Evolutionary conservation across 805 yeast genomes (phyloP).

Genomic region (Hanseniaspora mollemarum): DNA sequence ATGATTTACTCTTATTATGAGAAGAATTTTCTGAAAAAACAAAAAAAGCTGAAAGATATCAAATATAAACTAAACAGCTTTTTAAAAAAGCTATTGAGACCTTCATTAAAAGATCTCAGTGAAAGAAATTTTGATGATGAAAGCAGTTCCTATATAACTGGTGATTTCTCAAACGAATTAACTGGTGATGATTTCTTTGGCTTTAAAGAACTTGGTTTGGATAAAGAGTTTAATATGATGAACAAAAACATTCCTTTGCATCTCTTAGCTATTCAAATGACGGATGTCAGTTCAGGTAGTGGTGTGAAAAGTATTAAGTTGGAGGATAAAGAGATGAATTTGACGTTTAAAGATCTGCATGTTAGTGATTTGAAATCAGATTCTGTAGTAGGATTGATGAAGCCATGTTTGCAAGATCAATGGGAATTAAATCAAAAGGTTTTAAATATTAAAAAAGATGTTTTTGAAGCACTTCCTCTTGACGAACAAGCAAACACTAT

Average conservation of each 20-base stretch:
- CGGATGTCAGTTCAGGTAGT: slow-evolving; percentile 58
- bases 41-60: slow-evolving; percentile 56
- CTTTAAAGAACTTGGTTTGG: slow-evolving; percentile 84
- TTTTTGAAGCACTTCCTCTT: slow-evolving; percentile 27
- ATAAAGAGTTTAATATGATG: slow-evolving; percentile 76
- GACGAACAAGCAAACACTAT: slow-evolving; percentile 33
- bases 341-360: slow-evolving; percentile 40
- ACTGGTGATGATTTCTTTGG: slow-evolving; percentile 96
- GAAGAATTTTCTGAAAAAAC: slow-evolving; percentile 60
- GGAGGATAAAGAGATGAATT: slow-evolving; percentile 55
- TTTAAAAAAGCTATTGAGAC: slow-evolving; percentile 71
- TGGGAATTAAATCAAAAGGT: slow-evolving; percentile 35
- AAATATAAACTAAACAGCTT: slow-evolving; percentile 55
- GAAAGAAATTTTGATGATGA: slow-evolving; percentile 78
- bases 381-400: slow-evolving; percentile 45
- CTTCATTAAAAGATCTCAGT: slow-evolving; percentile 56
- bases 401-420: slow-evolving; percentile 41
- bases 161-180: slow-evolving; percentile 83
- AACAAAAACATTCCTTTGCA: slow-evolving; percentile 84
- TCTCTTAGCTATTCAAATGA: slow-evolving; percentile 44
- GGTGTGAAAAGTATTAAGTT: slow-evolving; percentile 40
- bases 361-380: slow-evolving; percentile 37
- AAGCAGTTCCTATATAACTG: slow-evolving; percentile 86
- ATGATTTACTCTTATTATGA: slow-evolving; percentile 61
- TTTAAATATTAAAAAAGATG: slow-evolving; percentile 23